Base-by-base conservation (phyloP, 148 eudicot species). In the Dianthus caryophyllus region DNA sequence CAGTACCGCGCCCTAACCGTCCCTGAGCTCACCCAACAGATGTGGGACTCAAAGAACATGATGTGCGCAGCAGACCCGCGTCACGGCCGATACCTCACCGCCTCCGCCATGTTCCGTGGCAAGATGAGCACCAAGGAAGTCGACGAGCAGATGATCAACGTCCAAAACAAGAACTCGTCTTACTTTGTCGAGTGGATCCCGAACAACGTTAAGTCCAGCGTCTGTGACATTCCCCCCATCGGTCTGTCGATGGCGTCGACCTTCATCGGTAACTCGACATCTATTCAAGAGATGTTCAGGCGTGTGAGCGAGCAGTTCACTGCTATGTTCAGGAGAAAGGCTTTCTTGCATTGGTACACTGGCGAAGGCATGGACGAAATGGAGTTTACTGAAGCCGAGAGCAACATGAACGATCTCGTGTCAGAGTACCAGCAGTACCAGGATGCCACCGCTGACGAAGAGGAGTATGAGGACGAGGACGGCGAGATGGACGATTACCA, bases 291-390 rank as follows among this genome's bases (percentile, higher is more conserved):
- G 69, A 76, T 76, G 76, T 76, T 76, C 56, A 71, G 79, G 64
- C 48, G 79, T 5, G 79, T 76, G 69, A 76, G 79, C 60, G 79
- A 76, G 72, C 79, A 76, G 69, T 76, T 76, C 51, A 76, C 79
- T 1, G 79, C 79, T 27, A 76, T 76, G 75, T 75, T 75, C 54
- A 82, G 95, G 86, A 82, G 95, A 48, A 88, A 88, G 80, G 95
- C 95, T 43, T 88, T 88, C 82, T 78, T 88, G 90, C 95, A 88
- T 69, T 88, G 90, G 95, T 88, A 88, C 65, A 85, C 95, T 0
- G 90, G 95, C 0, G 90, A 88, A 61, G 95, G 95, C 2, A 88
- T 88, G 95, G 95, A 88, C 31, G 95, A 88, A 84, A 88, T 88
- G 90, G 90, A 88, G 75, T 88, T 88, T 72, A 88, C 90, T 1